Percentiles rank a stretch among this genome's conserved stretches.
phyloP scores from a whole-genome alignment of 1,284 basidiomycete species.

The Fomitopsis schrenkii region DNA sequence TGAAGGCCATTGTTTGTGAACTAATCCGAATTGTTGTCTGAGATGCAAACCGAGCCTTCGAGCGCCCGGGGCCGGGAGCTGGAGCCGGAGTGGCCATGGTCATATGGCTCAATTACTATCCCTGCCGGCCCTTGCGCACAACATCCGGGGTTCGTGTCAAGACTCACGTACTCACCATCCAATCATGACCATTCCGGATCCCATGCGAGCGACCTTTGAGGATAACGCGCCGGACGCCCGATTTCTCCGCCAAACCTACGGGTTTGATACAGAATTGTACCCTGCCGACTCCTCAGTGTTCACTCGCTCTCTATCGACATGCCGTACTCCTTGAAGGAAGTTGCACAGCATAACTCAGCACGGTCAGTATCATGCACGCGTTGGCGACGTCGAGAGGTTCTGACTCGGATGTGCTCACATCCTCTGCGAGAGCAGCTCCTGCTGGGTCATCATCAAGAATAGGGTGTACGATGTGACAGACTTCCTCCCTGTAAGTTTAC shows the following conservation, averaged over 20 bases:
- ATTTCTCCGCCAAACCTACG: neutral
- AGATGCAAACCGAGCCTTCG: too few species aligned
- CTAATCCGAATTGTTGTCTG: too few species aligned
- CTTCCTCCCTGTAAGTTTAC: slow-evolving; percentile 58
- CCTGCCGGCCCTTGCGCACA: neutral
- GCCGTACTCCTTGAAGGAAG: slow-evolving; percentile 34
- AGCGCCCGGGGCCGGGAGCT: too few species aligned
- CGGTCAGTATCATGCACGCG: slow-evolving; percentile 31
- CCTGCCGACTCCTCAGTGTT: neutral
- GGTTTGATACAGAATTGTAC: too few species aligned
- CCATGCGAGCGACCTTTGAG: neutral
- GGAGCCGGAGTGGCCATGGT: neutral
- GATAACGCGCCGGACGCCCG: neutral
- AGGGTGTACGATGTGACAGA: slow-evolving; percentile 83
- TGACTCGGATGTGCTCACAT: neutral
- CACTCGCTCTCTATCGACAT: slow-evolving; percentile 18
- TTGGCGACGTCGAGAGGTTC: too few species aligned
- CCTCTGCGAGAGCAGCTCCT: slow-evolving; percentile 43
- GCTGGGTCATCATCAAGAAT: slow-evolving; percentile 85
- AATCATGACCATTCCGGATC: neutral
- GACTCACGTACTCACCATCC: too few species aligned
- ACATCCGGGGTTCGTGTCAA: neutral
- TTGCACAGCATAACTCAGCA: slow-evolving; percentile 49
- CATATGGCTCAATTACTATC: neutral
- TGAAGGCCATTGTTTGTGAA: too few species aligned